Base-by-base conservation (phyloP, 106 monocot genomes). In the Apostasia ramifera region DNA sequence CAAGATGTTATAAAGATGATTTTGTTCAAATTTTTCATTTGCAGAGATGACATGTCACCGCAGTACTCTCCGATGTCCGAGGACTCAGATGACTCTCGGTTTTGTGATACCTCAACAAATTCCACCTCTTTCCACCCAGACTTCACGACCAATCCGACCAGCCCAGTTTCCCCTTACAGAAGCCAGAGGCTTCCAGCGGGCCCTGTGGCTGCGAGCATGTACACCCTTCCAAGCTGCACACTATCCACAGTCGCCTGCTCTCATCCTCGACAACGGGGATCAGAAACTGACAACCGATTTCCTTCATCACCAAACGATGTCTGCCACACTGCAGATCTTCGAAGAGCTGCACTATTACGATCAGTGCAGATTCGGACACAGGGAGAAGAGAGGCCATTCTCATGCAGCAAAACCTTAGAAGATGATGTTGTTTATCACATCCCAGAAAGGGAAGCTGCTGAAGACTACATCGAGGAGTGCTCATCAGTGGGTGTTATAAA, bases 31-130 rank as follows among this genome's bases (percentile, higher is more conserved):
- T 26, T 26, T 26, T 26, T 26, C 26, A 44, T 40, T 79, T 84
- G 65, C 75, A 95, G 95, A 73, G 95, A 95, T 56, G 91, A 95
- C 57, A 61, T 88, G 6, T 55, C 71, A 46, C 58, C 63, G 2
- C 78, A 86, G 42, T 91, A 84, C 81, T 95, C 95, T 44, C 91
- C 86, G 1, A 95, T 95, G 95, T 95, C 91, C 5, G 95, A 95
- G 77, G 95, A 95, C 73, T 91, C 86, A 8, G 95, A 95, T 7
- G 95, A 95, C 46, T 75, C 73, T 11, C 83, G 83, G 15, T 91
- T 69, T 67, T 86, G 53, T 49, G 83, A 88, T 3, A 69, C 73
- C 40, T 71, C 80, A 4, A 50, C 64, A 44, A 53, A 72, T 47
- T 13, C 79, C 13, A 43, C 63, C 41, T 41, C 52, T 8, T 3